Base-by-base conservation (phyloP, 2,329 filamentous ascomycete species). In the Verticillium isaacii region DNA sequence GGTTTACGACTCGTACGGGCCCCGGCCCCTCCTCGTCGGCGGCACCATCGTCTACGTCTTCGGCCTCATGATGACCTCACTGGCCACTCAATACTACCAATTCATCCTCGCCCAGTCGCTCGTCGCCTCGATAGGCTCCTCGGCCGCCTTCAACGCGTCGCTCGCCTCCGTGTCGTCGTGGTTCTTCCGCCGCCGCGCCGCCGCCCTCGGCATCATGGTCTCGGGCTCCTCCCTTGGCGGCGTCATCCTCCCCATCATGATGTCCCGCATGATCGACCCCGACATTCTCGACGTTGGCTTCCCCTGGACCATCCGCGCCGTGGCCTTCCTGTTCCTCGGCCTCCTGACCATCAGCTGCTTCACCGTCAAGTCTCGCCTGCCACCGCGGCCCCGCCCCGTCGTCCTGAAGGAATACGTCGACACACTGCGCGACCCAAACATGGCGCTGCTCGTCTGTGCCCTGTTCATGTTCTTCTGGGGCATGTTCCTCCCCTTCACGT, bases 281-380 rank as follows among this genome's bases (percentile, higher is more conserved):
- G 68, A 69, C 19, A 76, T 87, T 60, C 45, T 52, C 45, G 23
- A 52, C n/a, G 45, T 52, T 14, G 84, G 84, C 34, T 88, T 87
- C 69, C 73, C 74, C 56, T 86, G 82, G 83, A 75, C 82, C 6
- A 77, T 74, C 5, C 73, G 80, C 8, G 70, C 78, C 37, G 73
- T 82, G 19, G 79, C 73, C 29, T 79, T 82, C 62, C 66, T 80
- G 60, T 70, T 82, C 17, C 72, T 80, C 15, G 77, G 58, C 1
- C 69, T 78, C 25, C 70, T 75, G 45, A 60, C 68, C 55, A 67
- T 80, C 55, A 67, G 74, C 17, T 72, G 74, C 60, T 29, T 72
- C 5, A 76, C 77, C 32, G 71, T 80, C 66, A 72, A 69, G 62
- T 75, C 77, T 14, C 72, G 80, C 1, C 66, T 82, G 32, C 78